A percentile compares a stretch with the other conserved stretches of the same genome.
Conservation (phyloP, 371 early-diverging fungal species). For the Syncephalastrum racemosum region DNA sequence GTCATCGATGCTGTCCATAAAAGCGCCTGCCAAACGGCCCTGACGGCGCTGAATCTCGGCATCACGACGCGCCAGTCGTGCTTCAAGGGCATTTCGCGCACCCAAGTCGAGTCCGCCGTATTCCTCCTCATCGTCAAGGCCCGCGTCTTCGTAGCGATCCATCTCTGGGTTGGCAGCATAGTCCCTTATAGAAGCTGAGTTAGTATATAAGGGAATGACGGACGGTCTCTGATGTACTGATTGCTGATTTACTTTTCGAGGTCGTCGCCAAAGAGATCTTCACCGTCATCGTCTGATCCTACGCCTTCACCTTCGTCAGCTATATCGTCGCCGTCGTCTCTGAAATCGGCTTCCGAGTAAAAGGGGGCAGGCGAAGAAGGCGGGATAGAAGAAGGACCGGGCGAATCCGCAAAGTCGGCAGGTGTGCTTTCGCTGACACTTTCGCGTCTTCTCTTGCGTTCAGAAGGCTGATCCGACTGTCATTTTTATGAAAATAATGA, state of each 20-base stretch:
- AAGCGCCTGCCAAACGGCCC: constrained; percentile 83
- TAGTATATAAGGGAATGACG: neutral
- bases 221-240: too few species aligned
- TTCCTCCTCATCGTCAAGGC: constrained; percentile 67
- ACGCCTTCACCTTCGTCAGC: constrained; percentile 42
- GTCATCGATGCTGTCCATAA: constrained; percentile 74
- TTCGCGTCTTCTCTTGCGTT: constrained; percentile 56
- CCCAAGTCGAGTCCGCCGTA: constrained; percentile 73
- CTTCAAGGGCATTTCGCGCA: constrained; percentile 79
- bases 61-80: constrained; percentile 80
- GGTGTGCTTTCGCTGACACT: constrained; percentile 18
- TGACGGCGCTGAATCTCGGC: constrained; percentile 68
- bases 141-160: constrained; percentile 80
- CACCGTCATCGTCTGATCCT: constrained; percentile 71
- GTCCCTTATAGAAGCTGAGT: constrained; percentile 50
- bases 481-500: too few species aligned
- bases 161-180: constrained; percentile 69
- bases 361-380: constrained; percentile 48
- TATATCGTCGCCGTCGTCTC: constrained; percentile 36
- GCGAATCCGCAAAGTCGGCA: constrained; percentile 31
- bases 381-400: constrained; percentile 37
- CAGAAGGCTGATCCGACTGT: constrained; percentile 5
- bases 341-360: constrained; percentile 42
- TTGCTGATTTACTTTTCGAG: constrained; percentile 66
- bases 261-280: constrained; percentile 80